phyloP scores from a whole-genome alignment of 805 yeast species.

The Myxozyma sirexii region DNA sequence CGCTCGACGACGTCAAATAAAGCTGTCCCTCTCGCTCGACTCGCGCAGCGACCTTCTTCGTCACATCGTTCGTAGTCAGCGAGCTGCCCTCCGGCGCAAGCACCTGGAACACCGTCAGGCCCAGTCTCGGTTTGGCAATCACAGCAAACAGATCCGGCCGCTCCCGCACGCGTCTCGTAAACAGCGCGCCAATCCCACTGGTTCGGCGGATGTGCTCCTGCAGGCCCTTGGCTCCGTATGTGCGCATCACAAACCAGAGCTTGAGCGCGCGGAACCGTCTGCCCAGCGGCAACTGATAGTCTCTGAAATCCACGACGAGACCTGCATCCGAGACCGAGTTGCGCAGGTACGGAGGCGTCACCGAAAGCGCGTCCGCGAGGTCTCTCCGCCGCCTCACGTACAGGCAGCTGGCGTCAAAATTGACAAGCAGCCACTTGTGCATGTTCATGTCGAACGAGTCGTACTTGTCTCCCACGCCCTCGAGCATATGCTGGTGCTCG shows the following conservation, averaged over 20 bases:
- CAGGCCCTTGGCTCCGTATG: conserved; percentile 33
- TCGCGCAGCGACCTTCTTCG: conserved; percentile 29
- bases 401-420: conserved; percentile 36
- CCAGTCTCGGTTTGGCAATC: conserved; percentile 30
- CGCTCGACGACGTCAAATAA: conserved; percentile 32
- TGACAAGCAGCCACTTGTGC: conserved; percentile 38
- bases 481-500: conserved; percentile 27
- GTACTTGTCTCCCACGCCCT: conserved; percentile 27
- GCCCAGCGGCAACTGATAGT: conserved; percentile 37
- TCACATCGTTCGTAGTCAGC: conserved; percentile 17
- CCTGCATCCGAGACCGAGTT: conserved; percentile 34
- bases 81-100: conserved; percentile 13
- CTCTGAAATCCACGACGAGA: conserved; percentile 35
- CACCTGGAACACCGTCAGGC: conserved; percentile 34
- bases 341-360: conserved; percentile 34
- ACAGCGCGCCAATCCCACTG: conserved; percentile 24
- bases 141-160: conserved; percentile 26
- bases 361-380: conserved; percentile 33
- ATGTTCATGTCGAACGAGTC: conserved; percentile 38
- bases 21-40: conserved; percentile 26
- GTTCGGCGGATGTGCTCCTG: conserved; percentile 32
- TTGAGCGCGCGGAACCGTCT: conserved; percentile 36
- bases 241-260: conserved; percentile 37
- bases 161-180: conserved; percentile 21
- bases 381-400: conserved; percentile 30